These are phyloP conservation scores for Neurospora sp. DNA, from an alignment of 495 filamentous ascomycete genomes.

Conservation along the genomic window DNA sequence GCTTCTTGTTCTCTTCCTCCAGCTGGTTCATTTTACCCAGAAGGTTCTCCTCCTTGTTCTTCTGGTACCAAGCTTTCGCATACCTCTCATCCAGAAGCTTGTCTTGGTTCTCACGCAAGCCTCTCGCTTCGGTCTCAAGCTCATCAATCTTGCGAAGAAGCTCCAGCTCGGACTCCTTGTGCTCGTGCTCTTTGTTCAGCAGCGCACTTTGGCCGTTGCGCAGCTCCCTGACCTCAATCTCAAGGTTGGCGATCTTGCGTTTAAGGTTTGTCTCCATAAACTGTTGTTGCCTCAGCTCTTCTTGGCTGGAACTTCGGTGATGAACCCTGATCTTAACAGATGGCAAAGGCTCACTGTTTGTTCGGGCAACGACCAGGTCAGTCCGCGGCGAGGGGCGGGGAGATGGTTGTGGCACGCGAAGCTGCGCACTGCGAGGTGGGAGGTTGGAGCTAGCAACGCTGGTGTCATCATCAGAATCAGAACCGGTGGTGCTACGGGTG, in stretches of 20 bases:
- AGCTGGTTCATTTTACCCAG: conserved; percentile 30
- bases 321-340: conserved; percentile 13
- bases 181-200: conserved; percentile 9
- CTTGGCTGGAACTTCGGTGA: conserved; percentile 4
- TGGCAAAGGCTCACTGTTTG: background rate
- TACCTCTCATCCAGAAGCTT: background rate
- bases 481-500: conserved; percentile 21
- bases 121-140: background rate
- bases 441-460: conserved; percentile 20
- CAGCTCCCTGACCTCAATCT: background rate
- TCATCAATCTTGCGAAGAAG: background rate
- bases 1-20: conserved; percentile 27
- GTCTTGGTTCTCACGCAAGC: background rate
- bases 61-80: background rate
- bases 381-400: background rate
- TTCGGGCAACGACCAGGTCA: background rate
- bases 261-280: background rate
- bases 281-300: background rate
- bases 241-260: background rate
- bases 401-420: conserved; percentile 11
- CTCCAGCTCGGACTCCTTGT: conserved; percentile 7
- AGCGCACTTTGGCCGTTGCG: background rate
- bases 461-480: conserved; percentile 9
- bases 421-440: conserved; percentile 19
- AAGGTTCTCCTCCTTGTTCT: conserved; percentile 22